Evolutionary conservation across 2,329 filamentous ascomycete species (phyloP).

Genomic region (Onygenales sp.): DNA sequence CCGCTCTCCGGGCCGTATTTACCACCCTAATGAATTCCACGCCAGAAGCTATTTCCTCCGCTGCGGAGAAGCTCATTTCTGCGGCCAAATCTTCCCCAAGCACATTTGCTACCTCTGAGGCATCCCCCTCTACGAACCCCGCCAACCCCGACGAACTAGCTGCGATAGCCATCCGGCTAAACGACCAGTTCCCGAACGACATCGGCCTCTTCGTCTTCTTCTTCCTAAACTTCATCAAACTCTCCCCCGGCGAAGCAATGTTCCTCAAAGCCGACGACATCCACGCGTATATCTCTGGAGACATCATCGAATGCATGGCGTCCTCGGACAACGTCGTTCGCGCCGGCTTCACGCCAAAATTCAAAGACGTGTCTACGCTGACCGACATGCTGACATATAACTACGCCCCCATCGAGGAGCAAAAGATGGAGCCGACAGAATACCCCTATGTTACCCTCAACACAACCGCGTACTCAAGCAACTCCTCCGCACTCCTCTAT

Average conservation of each 20-base stretch:
- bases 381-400: slow-evolving; percentile 90
- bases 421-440: slow-evolving; percentile 80
- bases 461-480: slow-evolving; percentile 67
- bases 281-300: slow-evolving; percentile 68
- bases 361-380: slow-evolving; percentile 87
- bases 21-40: slow-evolving; percentile 70
- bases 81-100: slow-evolving; percentile 59
- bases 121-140: slow-evolving; percentile 25
- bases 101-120: slow-evolving; percentile 56
- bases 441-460: slow-evolving; percentile 83
- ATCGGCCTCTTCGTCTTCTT: slow-evolving; percentile 93
- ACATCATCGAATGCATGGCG: slow-evolving; percentile 99
- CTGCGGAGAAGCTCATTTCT: slow-evolving; percentile 59
- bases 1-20: slow-evolving; percentile 66
- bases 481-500: slow-evolving; percentile 65
- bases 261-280: slow-evolving; percentile 96
- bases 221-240: slow-evolving; percentile 90
- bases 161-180: slow-evolving; percentile 65
- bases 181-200: slow-evolving; percentile 78
- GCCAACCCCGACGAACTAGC: slow-evolving; percentile 52
- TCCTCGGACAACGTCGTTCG: slow-evolving; percentile 98
- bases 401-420: slow-evolving; percentile 86
- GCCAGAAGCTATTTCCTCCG: slow-evolving; percentile 53
- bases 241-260: slow-evolving; percentile 83
- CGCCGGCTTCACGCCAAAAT: slow-evolving; percentile 95